A percentile compares a stretch with the other conserved stretches of the same genome.
Conservation (phyloP, 108 stramenopile species). For the Cyclotella cryptica region DNA sequence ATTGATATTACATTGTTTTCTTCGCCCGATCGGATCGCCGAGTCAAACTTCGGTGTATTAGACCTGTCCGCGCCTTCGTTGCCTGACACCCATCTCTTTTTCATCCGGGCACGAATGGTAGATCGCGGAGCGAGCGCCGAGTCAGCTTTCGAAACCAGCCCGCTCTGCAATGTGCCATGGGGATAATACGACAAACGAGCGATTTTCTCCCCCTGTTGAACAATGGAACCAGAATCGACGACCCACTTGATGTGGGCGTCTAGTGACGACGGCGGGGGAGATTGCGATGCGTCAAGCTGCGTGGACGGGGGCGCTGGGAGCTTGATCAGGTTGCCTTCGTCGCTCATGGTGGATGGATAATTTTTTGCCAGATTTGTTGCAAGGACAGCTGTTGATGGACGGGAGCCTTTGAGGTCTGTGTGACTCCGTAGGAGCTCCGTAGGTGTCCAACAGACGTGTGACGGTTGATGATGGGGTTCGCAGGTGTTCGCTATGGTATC, state of each 20-base stretch:
- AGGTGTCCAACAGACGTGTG: too few relatives aligned
- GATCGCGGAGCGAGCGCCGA: neutral
- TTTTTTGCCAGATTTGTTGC: too few relatives aligned
- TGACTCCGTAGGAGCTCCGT: too few relatives aligned
- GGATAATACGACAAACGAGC: slow-evolving; percentile 20
- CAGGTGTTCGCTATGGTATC: too few relatives aligned
- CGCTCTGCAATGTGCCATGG: neutral
- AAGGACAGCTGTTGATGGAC: too few relatives aligned
- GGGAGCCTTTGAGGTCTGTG: too few relatives aligned
- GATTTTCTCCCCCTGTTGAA: slow-evolving; percentile 33
- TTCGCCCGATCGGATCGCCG: too few relatives aligned
- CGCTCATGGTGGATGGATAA: too few relatives aligned
- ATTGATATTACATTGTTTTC: neutral
- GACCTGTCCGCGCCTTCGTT: too few relatives aligned
- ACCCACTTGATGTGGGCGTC: slow-evolving; percentile 30
- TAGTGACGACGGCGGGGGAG: too few relatives aligned
- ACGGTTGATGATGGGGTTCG: too few relatives aligned
- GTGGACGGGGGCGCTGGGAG: slow-evolving; percentile 24
- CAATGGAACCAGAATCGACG: slow-evolving; percentile 32
- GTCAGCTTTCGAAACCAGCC: neutral
- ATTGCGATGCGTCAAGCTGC: neutral
- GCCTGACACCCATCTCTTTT: slow-evolving; percentile 30
- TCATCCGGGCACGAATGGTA: slow-evolving; percentile 24
- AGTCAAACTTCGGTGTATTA: too few relatives aligned
- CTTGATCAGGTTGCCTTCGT: slow-evolving; percentile 10